Evolutionary conservation across 768 basidiomycete genomes (phyloP).

Genomic region (Psilocybe cubensis): DNA sequence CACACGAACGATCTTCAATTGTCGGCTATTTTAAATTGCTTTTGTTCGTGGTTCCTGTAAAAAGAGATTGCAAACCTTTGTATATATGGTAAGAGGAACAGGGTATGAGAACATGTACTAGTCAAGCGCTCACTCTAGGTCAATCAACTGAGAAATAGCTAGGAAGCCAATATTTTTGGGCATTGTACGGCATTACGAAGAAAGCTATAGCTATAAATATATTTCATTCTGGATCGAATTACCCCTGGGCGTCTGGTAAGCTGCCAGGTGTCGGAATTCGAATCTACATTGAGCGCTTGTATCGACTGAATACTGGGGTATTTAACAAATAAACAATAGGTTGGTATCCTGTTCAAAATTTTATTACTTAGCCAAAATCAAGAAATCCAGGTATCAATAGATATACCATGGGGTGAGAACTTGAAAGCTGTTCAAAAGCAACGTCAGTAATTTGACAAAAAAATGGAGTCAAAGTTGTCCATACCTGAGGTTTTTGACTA

Average conservation of each 20-base stretch:
- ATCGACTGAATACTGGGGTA: neutral
- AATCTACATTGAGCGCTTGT: neutral
- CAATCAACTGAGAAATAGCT: no score
- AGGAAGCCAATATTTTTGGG: no score
- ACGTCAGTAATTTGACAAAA: neutral
- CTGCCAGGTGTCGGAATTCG: neutral
- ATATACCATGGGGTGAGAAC: slow-evolving; percentile 43
- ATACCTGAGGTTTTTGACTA: slow-evolving; percentile 46
- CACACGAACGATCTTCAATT: slow-evolving; percentile 9
- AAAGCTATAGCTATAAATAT: neutral
- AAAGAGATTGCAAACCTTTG: no score
- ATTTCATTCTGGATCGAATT: neutral
- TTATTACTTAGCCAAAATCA: neutral
- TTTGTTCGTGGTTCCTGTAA: neutral
- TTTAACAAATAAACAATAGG: slow-evolving; percentile 41
- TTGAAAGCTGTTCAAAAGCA: slow-evolving; percentile 33
- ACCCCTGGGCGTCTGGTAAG: neutral
- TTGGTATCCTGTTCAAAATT: slow-evolving; percentile 37
- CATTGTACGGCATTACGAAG: neutral
- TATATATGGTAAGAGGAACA: no score
- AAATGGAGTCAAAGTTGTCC: no score
- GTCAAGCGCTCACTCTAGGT: no score
- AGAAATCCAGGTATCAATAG: slow-evolving; percentile 1
- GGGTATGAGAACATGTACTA: no score
- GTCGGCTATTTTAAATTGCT: neutral